Evolutionary conservation across 2,329 filamentous ascomycete genomes (phyloP), one percentile per base, ranked within the genome.

Genomic region (Xylaria digitata): DNA sequence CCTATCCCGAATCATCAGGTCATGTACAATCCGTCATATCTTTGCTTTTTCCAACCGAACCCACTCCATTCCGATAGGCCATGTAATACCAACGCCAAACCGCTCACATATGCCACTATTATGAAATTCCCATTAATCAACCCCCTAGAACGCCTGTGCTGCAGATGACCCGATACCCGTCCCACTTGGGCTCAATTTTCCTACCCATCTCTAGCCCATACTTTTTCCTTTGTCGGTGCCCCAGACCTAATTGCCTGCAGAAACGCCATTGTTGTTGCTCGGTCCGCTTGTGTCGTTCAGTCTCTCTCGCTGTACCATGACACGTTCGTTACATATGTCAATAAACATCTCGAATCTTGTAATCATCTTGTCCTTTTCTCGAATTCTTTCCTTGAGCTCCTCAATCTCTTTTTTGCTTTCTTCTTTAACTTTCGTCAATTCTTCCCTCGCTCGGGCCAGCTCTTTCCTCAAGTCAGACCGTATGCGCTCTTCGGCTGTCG

Each of bases 301-400:
- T 68, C 85, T 82, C 73, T 88, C 85, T 57, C 87, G 80, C 75
- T 88, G 86, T 60, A 89, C 81, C 82, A 90, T 90, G 68, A 90
- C 88, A 56, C 88, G 81, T 75, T 89, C 83, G 72, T 90, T 90
- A 75, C 88, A 90, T 61, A 90, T 89, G 76, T 90, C 88, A 73
- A 90, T 90, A 61, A 90, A 90, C 84, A 89, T 88, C 77, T 90
- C 88, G 71, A 90, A 90, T 74, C 86, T 88, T 67, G 84, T 78
- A 62, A 90, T 90, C 66, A 86, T 83, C 73, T 84, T 83, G 67
- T 89, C 86, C 77, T 90, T 90, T 66, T 90, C 87, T 46, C 84
- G 85, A 17, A 94, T 76, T 73, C 88, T 83, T 62, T 83, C 81
- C 72, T 87, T 87, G 63, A 90, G 77, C 0, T 83, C 82, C 17